These are phyloP conservation scores for Trametes cinnabarina DNA, from an alignment of 768 basidiomycete species.

Conservation along the genomic window DNA sequence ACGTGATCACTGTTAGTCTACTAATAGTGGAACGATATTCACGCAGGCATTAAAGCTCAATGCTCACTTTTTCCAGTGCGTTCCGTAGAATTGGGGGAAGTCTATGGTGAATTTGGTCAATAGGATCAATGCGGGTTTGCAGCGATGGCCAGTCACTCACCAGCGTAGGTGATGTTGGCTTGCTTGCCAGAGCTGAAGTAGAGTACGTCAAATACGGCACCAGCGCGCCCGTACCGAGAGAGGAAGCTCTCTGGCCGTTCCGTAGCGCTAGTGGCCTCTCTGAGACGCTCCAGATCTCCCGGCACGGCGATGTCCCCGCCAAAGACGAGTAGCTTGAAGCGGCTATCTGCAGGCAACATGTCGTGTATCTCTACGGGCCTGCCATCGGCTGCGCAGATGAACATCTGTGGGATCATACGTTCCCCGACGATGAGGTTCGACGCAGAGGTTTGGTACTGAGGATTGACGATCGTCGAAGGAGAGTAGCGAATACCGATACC, in stretches of 20 bases:
- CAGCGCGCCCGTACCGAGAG: slow-evolving; percentile 5
- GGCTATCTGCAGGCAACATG: slow-evolving; percentile 43
- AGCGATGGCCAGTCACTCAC: background rate
- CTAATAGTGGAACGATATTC: too few species aligned
- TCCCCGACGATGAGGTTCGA: slow-evolving; percentile 43
- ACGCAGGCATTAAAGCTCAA: background rate
- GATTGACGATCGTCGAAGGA: slow-evolving; percentile 36
- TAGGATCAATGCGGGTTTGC: too few species aligned
- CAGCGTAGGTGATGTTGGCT: background rate
- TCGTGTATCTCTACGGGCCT: slow-evolving; percentile 50
- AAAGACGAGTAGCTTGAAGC: slow-evolving; percentile 51
- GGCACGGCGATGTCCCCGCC: slow-evolving; percentile 35
- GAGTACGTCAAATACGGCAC: slow-evolving; percentile 2
- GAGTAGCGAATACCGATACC: slow-evolving; percentile 49
- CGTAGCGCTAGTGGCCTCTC: slow-evolving; percentile 18
- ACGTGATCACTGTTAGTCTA: too few species aligned
- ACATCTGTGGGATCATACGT: slow-evolving; percentile 46
- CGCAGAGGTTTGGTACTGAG: slow-evolving; percentile 37
- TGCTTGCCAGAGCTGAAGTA: slow-evolving; percentile 1
- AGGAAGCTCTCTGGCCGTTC: slow-evolving; percentile 18
- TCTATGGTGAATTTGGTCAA: slow-evolving; percentile 40
- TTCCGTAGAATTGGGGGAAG: slow-evolving; percentile 43
- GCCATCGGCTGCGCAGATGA: slow-evolving; percentile 46
- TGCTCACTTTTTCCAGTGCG: slow-evolving; percentile 58
- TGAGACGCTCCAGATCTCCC: slow-evolving; percentile 18